These are phyloP conservation scores for Rhynchospora tenuis DNA, from an alignment of 176 grass and related monocot genomes.

Conservation along the genomic window DNA sequence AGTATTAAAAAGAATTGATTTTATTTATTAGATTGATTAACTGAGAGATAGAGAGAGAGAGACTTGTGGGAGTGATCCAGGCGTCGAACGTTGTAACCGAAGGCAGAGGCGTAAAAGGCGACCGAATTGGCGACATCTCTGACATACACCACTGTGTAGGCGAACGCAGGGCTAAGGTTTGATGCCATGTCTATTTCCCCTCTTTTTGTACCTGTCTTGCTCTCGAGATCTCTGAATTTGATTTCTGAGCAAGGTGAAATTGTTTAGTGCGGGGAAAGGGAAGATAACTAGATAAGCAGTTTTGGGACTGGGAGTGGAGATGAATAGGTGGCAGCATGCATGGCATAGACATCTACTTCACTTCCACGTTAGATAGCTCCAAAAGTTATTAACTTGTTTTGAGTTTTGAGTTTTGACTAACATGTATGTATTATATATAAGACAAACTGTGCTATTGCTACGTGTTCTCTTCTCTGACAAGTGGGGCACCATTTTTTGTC, in stretches of 20 bases:
- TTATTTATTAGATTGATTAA: neutral
- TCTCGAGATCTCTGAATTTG: neutral
- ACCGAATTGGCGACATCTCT: conserved; percentile 47
- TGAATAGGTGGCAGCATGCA: neutral
- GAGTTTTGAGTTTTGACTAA: neutral
- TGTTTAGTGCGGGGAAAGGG: neutral
- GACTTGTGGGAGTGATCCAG: conserved; percentile 46
- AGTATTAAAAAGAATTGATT: neutral
- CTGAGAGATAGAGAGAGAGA: neutral
- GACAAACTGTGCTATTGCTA: neutral
- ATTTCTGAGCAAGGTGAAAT: neutral
- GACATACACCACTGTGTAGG: conserved; percentile 60
- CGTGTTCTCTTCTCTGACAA: neutral
- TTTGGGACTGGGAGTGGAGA: neutral
- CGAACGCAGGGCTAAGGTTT: conserved; percentile 28
- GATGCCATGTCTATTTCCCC: conserved; percentile 30
- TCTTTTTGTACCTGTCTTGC: neutral
- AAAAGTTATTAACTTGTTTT: neutral
- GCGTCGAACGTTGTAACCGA: conserved; percentile 68
- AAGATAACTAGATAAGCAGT: neutral
- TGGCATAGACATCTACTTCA: conserved; percentile 2
- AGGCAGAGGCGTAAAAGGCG: conserved; percentile 58
- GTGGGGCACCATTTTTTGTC: neutral
- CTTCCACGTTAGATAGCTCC: neutral
- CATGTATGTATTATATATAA: neutral